Evolutionary conservation across 352 stramenopile species (phyloP).

Genomic region (Pythium sp.): DNA sequence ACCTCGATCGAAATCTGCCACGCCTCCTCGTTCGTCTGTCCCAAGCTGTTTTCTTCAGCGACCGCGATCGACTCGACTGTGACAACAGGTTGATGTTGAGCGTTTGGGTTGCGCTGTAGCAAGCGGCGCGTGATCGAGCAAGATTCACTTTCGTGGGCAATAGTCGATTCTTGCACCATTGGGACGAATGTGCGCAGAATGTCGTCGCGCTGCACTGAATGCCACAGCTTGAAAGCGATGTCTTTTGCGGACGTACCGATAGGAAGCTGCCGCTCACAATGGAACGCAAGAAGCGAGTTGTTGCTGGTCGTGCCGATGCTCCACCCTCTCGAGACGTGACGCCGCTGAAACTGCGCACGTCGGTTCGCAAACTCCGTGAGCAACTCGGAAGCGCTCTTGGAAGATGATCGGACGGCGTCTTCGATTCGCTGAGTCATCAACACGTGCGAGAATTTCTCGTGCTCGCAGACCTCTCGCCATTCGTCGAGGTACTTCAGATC

Average conservation of each 20-base stretch:
- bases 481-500: slow-evolving; percentile 26
- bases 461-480: slow-evolving; percentile 19
- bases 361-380: slow-evolving; percentile 24
- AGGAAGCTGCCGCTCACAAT: slow-evolving; percentile 33
- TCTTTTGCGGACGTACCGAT: slow-evolving; percentile 18
- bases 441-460: slow-evolving; percentile 25
- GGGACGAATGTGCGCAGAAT: slow-evolving; percentile 61
- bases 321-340: slow-evolving; percentile 48
- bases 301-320: slow-evolving; percentile 34
- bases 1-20: slow-evolving; percentile 58
- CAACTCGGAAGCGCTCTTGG: slow-evolving; percentile 34
- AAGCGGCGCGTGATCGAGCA: slow-evolving; percentile 34
- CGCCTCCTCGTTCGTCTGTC: slow-evolving; percentile 11
- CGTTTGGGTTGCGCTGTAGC: slow-evolving; percentile 29
- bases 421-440: slow-evolving; percentile 36
- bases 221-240: slow-evolving; percentile 48
- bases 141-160: slow-evolving; percentile 27
- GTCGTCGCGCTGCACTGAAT: slow-evolving; percentile 51
- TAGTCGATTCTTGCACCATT: slow-evolving; percentile 43
- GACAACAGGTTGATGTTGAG: slow-evolving; percentile 27
- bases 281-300: slow-evolving; percentile 43
- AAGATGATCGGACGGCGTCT: slow-evolving; percentile 20
- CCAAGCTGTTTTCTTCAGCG: slow-evolving; percentile 11
- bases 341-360: slow-evolving; percentile 29
- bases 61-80: slow-evolving; percentile 44